phyloP scores from a whole-genome alignment of 73 alveolate species.

The Paraurostyla sp. region DNA sequence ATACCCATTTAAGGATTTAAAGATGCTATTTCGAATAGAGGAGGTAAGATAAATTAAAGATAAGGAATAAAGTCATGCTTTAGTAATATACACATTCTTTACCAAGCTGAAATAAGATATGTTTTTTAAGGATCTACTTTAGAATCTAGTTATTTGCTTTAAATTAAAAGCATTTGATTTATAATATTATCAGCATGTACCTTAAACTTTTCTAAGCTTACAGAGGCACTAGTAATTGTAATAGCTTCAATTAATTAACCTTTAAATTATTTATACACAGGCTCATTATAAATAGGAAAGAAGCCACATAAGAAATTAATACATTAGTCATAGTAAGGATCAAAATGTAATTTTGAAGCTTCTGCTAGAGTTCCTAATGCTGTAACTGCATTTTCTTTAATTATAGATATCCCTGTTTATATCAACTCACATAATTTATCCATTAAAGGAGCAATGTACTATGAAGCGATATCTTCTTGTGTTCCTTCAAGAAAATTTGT shows the following conservation, averaged over 20 bases:
- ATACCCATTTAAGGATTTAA: conserved; percentile 73
- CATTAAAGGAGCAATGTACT: conserved; percentile 68
- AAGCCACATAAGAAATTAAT: conserved; percentile 72
- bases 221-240: conserved; percentile 80
- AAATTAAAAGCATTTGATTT: conserved; percentile 73
- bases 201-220: conserved; percentile 80
- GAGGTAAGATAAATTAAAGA: conserved; percentile 81
- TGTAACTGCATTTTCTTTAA: conserved; percentile 86
- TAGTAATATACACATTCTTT: conserved; percentile 81
- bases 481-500: conserved; percentile 90
- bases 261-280: conserved; percentile 80
- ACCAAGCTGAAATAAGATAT: conserved; percentile 90
- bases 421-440: conserved; percentile 32
- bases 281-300: conserved; percentile 58
- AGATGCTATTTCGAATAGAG: conserved; percentile 82
- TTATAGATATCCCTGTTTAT: conserved; percentile 71
- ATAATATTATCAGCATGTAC: conserved; percentile 72
- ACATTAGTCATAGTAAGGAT: conserved; percentile 75
- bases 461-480: conserved; percentile 68
- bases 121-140: conserved; percentile 81
- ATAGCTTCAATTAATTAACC: conserved; percentile 91
- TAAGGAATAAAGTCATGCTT: conserved; percentile 78
- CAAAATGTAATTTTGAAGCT: conserved; percentile 78
- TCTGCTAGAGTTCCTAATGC: conserved; percentile 88
- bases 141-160: conserved; percentile 68